Conservation (phyloP, 352 stramenopile genomes). For the Pythium coloratum region DNA sequence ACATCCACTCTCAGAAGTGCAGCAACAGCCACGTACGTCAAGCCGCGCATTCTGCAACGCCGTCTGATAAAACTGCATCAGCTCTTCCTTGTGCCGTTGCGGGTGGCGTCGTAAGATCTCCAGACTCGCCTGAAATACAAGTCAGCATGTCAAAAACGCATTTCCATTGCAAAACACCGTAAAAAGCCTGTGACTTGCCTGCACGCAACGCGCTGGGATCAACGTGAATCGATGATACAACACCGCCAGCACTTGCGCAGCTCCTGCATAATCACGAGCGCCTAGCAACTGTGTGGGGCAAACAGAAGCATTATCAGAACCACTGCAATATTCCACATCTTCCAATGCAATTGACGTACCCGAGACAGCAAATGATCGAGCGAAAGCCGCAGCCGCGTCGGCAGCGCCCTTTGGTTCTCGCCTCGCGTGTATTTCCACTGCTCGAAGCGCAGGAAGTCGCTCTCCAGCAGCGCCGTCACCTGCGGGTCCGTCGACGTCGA, state of each 20-base stretch:
- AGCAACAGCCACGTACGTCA: slow-evolving; percentile 39
- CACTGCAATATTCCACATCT: neutral
- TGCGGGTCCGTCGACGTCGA: slow-evolving; percentile 36
- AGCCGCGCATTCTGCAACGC: slow-evolving; percentile 42
- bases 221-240: slow-evolving; percentile 71
- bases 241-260: slow-evolving; percentile 59
- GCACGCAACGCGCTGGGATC: slow-evolving; percentile 56
- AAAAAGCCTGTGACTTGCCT: slow-evolving; percentile 34
- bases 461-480: slow-evolving; percentile 29
- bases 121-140: slow-evolving; percentile 51
- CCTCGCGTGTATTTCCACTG: slow-evolving; percentile 52
- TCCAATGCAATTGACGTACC: slow-evolving; percentile 26
- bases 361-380: slow-evolving; percentile 52
- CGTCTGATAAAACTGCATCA: slow-evolving; percentile 59
- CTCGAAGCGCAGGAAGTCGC: slow-evolving; percentile 40
- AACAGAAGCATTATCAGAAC: neutral
- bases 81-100: slow-evolving; percentile 44
- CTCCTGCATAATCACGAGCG: slow-evolving; percentile 67
- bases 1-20: neutral
- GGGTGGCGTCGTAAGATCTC: slow-evolving; percentile 69
- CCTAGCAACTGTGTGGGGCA: slow-evolving; percentile 45
- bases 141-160: slow-evolving; percentile 1
- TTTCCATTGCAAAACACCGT: neutral
- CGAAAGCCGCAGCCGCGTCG: slow-evolving; percentile 39
- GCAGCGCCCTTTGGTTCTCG: slow-evolving; percentile 19